Percentiles rank a stretch among this genome's conserved stretches.
phyloP scores from a whole-genome alignment of 1,139 yeast genomes.

The Pichia sp. region DNA sequence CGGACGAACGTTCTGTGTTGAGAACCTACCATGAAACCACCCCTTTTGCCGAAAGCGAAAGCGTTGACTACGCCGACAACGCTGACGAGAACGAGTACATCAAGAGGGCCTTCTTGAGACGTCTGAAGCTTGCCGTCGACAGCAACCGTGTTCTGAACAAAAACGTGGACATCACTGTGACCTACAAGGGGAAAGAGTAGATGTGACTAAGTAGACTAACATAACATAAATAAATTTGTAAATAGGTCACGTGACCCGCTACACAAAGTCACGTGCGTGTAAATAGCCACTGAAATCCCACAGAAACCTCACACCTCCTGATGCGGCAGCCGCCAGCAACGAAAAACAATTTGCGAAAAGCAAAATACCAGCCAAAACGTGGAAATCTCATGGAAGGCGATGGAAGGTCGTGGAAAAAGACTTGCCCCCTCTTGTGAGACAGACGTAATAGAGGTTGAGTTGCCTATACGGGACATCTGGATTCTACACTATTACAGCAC shows the following conservation, averaged over 20 bases:
- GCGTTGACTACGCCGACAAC: not conserved
- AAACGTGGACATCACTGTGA: conserved; percentile 1
- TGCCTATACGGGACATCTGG: no score
- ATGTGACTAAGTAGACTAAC: not conserved
- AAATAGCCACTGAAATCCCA: no score
- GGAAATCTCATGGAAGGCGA: conserved; percentile 5
- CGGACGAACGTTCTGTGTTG: not conserved
- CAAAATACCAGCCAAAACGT: no score
- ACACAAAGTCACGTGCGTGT: no score
- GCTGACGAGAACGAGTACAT: not conserved
- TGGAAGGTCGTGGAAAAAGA: conserved; percentile 8
- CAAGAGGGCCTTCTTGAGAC: conserved; percentile 7
- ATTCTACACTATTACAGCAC: no score
- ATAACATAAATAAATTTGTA: no score
- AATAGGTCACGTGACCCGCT: no score
- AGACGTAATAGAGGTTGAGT: no score
- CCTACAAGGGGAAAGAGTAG: not conserved
- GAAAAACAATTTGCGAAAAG: no score
- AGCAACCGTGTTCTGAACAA: conserved; percentile 11
- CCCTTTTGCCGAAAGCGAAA: conserved; percentile 1
- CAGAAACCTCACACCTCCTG: no score
- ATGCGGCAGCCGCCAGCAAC: no score
- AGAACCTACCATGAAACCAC: conserved; percentile 4
- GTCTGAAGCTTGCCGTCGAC: conserved; percentile 16
- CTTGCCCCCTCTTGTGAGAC: not conserved